Evolutionary conservation across 2,329 filamentous ascomycete species (phyloP), one percentile per base, ranked within the genome.

Genomic region (Macrophomina pseudophaseolina): DNA sequence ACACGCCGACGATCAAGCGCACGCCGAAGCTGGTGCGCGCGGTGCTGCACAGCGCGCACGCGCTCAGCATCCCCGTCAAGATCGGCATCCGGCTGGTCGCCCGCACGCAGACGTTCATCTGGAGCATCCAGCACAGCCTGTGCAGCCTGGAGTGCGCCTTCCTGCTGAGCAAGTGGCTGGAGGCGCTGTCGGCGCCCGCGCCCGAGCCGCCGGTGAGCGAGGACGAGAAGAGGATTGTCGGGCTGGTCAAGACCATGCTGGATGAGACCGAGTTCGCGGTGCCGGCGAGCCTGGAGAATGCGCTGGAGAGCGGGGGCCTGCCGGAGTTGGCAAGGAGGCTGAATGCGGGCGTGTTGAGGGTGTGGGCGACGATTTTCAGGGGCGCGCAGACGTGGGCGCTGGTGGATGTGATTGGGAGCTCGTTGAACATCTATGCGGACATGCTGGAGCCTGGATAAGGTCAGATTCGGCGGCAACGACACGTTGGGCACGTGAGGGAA

Each of bases 11-110:
- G 32, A 82, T 90, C 11, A 81, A 85, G 23, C 83, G 89, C 62
- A 88, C 85, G 64, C 79, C 84, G 23, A 85, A 86, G 38, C 82
- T 91, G 30, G 87, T 86, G 40, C 81, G 88, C 53, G 89, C 89
- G 0, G 85, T 91, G 0, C 84, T 90, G 33, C 89, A 91, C 71
- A 87, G 88, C 1, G 86, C 89, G 33, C 89, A 91, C 72, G 88
- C 89, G 0, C 79, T 92, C 42, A 89, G 88, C 3, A 88, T 90
- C 80, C 80, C 89, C 30, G 86, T 90, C 67, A 89, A 88, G 70
- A 79, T 80, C 60, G 78, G 78, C 11, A 77, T 79, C 66, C 71
- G 76, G n/a, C 71, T 79, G 1, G 76, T 80, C 0, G 77, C 78
- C 9, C 77, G 74, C 59, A 79, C 76, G 1, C 78, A 80, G 51